These are phyloP conservation scores for Pichia membranifaciens DNA, from an alignment of 805 yeast genomes.

Conservation along the genomic window DNA sequence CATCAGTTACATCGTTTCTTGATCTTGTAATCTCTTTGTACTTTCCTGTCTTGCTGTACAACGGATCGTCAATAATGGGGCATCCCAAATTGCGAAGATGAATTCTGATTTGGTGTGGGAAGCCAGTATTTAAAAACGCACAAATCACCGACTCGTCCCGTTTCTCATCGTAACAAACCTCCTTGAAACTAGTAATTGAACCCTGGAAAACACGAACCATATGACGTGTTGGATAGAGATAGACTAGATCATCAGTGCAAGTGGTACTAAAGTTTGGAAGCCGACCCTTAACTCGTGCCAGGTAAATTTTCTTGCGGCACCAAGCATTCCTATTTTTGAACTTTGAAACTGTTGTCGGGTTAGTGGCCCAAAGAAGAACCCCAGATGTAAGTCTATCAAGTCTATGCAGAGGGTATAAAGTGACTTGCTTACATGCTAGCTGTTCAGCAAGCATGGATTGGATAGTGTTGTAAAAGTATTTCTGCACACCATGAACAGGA, in stretches of 20 bases:
- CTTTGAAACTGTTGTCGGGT: conserved; percentile 22
- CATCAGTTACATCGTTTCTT: conserved; percentile 7
- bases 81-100: conserved; percentile 42
- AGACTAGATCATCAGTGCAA: conserved; percentile 34
- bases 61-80: conserved; percentile 30
- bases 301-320: conserved; percentile 32
- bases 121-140: conserved; percentile 44
- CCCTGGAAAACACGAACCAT: conserved; percentile 15
- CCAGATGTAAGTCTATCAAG: conserved; percentile 51
- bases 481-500: conserved; percentile 48
- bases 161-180: conserved; percentile 23
- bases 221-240: conserved; percentile 23
- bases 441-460: conserved; percentile 38
- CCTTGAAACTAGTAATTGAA: conserved; percentile 20
- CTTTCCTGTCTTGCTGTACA: conserved; percentile 22
- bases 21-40: conserved; percentile 9
- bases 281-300: conserved; percentile 37
- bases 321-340: conserved; percentile 19
- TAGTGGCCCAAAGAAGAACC: conserved; percentile 38
- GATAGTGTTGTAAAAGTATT: conserved; percentile 38
- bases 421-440: background rate
- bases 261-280: conserved; percentile 31
- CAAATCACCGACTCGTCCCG: conserved; percentile 34
- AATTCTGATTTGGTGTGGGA: conserved; percentile 50
- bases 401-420: conserved; percentile 38